Conservation (phyloP, 805 yeast species). For the Candida tibetensis region DNA sequence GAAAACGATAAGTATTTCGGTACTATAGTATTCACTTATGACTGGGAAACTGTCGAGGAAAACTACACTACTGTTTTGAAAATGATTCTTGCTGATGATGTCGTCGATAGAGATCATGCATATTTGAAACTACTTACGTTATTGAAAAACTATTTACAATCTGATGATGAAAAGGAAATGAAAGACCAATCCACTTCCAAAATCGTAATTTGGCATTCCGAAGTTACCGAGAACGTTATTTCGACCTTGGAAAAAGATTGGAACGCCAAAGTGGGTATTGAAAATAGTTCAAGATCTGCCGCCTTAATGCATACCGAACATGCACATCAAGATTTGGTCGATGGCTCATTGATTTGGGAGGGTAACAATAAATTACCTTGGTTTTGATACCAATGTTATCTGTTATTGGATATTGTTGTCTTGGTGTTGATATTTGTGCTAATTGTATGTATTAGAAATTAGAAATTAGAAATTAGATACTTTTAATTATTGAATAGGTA, state of each 20-base stretch:
- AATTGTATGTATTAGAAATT: too few species aligned
- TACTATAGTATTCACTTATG: constrained; percentile 40
- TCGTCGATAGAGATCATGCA: constrained; percentile 14
- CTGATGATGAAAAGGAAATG: constrained; percentile 12
- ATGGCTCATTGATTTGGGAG: constrained; percentile 38
- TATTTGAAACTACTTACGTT: constrained; percentile 14
- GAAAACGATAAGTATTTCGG: constrained; percentile 22
- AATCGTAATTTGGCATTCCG: constrained; percentile 35
- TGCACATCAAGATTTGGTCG: constrained; percentile 24
- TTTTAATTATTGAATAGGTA: too few species aligned
- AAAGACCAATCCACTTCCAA: constrained; percentile 14
- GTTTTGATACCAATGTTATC: constrained; percentile 34
- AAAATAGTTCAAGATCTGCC: constrained; percentile 38
- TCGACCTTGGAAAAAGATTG: constrained; percentile 14
- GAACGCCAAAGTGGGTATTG: constrained; percentile 21
- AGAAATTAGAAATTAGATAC: too few species aligned
- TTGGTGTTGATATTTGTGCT: too few species aligned
- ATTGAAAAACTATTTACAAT: constrained; percentile 13
- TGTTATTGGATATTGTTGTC: too few species aligned
- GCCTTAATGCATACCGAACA: constrained; percentile 22
- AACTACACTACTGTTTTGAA: constrained; percentile 28
- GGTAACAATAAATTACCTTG: constrained; percentile 42
- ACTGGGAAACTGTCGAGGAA: constrained; percentile 22
- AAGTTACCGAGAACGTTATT: constrained; percentile 18
- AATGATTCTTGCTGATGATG: constrained; percentile 19